Base-by-base conservation (phyloP, 192 early-diverging fungal genomes). In the Backusella luteola region DNA sequence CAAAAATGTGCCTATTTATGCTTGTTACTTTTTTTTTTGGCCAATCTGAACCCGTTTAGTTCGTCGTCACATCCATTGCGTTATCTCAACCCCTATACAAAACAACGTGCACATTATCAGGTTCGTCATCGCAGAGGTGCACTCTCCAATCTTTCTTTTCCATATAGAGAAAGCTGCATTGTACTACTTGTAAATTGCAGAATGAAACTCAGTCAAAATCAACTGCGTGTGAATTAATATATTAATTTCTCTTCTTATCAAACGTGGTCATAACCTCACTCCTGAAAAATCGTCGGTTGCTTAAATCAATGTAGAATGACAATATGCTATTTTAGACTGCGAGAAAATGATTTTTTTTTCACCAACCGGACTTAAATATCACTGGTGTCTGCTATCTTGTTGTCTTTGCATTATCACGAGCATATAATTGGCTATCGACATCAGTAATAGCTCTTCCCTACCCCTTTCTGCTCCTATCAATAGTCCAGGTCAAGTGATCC, bases 111-210 rank as follows among this genome's bases (percentile, higher is more conserved):
- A 63, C 56, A 29, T 12, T 63, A 63, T 63, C 56, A 63, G 56
- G 56, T 29, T 63, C 56, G 56, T 63, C 56, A 63, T 63, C 56
- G 26, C 23, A 63, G n/a, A 49, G 23, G 7, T 3, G 23, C 56
- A 63, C 56, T 63, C 56, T 63, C 56, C 56, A 63, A 29, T 63
- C 56, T 63, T 63, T 63, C 56, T 26, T 63, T 63, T 63, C 56
- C 56, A 63, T 29, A 63, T 26, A 63, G 56, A 11, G 56, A 14
- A 63, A 8, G 56, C 56, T 63, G 56, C 56, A 63, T 63, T 29
- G 56, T 63, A 63, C 56, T 29, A 63, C 56, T 63, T 26, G 8
- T 11, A 63, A 63, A 63, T 29, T 63, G 56, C 21, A 63, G 23
- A 63, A 63, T 63, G 56, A 63, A 63, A 63, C 56, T 63, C 56